Conservation (phyloP, 2,329 filamentous ascomycete species). For the Diaporthe citrichinensis region DNA sequence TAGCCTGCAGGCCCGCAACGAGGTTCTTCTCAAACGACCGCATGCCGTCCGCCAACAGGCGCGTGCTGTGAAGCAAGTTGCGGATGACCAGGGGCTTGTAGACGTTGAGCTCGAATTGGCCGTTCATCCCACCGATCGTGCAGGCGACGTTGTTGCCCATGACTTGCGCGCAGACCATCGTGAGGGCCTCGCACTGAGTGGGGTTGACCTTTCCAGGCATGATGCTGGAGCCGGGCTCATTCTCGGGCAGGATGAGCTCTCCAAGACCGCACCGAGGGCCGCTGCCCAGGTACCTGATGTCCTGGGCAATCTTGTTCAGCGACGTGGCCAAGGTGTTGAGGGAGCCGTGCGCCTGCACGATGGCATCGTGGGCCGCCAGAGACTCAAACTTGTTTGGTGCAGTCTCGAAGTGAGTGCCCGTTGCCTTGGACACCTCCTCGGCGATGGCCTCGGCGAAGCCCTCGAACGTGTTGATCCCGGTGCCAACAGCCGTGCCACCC, state of each 20-base stretch:
- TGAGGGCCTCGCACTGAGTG: slow-evolving; percentile 96
- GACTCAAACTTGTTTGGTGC: slow-evolving; percentile 99
- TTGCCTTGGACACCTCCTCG: slow-evolving; percentile 91
- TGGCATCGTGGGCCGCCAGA: slow-evolving; percentile 93
- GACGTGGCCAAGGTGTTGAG: slow-evolving; percentile 94
- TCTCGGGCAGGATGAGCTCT: slow-evolving; percentile 94
- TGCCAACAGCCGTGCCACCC: slow-evolving; percentile 85
- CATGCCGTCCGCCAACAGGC: slow-evolving; percentile 93
- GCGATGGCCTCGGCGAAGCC: slow-evolving; percentile 96
- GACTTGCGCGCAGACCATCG: slow-evolving; percentile 97
- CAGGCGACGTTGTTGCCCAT: slow-evolving; percentile 97
- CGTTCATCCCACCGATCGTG: slow-evolving; percentile 95
- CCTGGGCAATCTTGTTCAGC: slow-evolving; percentile 98
- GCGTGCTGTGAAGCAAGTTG: slow-evolving; percentile 92
- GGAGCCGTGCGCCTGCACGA: slow-evolving; percentile 93
- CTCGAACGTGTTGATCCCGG: slow-evolving; percentile 96
- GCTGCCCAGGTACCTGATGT: slow-evolving; percentile 96
- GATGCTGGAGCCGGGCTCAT: slow-evolving; percentile 97
- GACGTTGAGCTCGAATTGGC: slow-evolving; percentile 98
- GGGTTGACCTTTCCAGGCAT: slow-evolving; percentile 99
- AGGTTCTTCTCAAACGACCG: slow-evolving; percentile 95
- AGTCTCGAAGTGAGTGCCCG: slow-evolving; percentile 92
- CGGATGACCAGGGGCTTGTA: slow-evolving; percentile 98
- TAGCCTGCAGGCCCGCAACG: slow-evolving; percentile 88
- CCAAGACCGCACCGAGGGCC: slow-evolving; percentile 96